phyloP scores from a whole-genome alignment of 2,329 filamentous ascomycete species.

The Helminthosporium solani region DNA sequence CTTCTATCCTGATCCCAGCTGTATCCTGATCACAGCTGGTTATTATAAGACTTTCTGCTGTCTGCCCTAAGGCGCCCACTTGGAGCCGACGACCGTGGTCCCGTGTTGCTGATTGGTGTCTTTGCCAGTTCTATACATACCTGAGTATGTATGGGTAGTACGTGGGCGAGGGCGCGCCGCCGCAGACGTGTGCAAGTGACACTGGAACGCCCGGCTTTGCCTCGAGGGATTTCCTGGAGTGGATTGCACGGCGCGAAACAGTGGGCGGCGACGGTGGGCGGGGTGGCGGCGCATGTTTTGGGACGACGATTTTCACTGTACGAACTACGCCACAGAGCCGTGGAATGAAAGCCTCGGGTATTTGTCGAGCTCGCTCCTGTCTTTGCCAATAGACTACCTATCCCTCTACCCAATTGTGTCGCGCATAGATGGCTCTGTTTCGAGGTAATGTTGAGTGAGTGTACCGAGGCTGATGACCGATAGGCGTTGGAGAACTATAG shows the following conservation, averaged over 20 bases:
- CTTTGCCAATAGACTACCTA: too few species aligned
- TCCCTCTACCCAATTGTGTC: too few species aligned
- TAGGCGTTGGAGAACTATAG: too few species aligned
- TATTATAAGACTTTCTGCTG: neutral
- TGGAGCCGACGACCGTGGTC: neutral
- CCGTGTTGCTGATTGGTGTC: constrained; percentile 1
- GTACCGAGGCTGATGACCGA: too few species aligned
- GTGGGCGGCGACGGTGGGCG: too few species aligned
- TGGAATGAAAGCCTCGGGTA: neutral
- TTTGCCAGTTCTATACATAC: neutral
- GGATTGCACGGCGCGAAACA: neutral
- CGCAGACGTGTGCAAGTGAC: neutral
- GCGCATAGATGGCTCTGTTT: too few species aligned
- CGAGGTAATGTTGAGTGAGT: too few species aligned
- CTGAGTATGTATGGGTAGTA: neutral
- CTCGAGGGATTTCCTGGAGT: neutral
- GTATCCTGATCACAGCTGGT: neutral
- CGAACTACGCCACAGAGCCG: neutral
- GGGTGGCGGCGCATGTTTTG: neutral
- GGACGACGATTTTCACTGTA: neutral
- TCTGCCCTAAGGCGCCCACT: neutral
- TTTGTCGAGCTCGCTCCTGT: neutral
- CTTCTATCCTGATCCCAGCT: neutral
- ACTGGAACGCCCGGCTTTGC: constrained; percentile 3
- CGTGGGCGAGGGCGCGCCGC: neutral